Conservation (phyloP, 768 basidiomycete species). For the Gloeopeniophorella convolvens region DNA sequence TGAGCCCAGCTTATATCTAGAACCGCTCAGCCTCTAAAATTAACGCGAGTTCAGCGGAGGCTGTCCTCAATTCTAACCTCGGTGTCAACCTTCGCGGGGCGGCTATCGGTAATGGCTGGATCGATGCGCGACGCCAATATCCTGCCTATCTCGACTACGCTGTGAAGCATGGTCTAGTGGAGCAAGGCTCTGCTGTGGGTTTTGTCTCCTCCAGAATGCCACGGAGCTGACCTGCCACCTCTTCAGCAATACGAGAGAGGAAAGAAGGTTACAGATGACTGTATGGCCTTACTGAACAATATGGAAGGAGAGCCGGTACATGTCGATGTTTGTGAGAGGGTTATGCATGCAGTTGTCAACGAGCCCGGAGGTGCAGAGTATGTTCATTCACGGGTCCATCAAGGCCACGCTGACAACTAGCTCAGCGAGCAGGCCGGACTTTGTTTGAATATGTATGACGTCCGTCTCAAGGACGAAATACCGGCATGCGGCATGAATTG, state of each 20-base stretch:
- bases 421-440: conserved; percentile 53
- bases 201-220: background rate
- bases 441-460: conserved; percentile 94
- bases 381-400: background rate
- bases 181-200: conserved; percentile 60
- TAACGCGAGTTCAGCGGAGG: conserved; percentile 58
- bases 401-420: conserved; percentile 33
- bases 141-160: conserved; percentile 84
- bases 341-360: conserved; percentile 41
- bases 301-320: conserved; percentile 50
- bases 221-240: background rate
- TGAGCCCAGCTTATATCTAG: conserved; percentile 32
- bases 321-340: conserved; percentile 48
- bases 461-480: conserved; percentile 75
- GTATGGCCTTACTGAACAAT: conserved; percentile 42
- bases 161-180: conserved; percentile 70
- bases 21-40: too few relatives aligned
- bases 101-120: conserved; percentile 98
- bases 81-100: conserved; percentile 62
- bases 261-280: conserved; percentile 52
- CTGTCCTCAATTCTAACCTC: conserved; percentile 57
- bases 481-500: conserved; percentile 98
- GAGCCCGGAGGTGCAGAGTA: conserved; percentile 5
- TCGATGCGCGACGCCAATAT: conserved; percentile 84
- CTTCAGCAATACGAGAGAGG: conserved; percentile 54